These are phyloP conservation scores for Triticum turgidum DNA, from an alignment of 176 grass and related monocot genomes.

Conservation along the genomic window DNA sequence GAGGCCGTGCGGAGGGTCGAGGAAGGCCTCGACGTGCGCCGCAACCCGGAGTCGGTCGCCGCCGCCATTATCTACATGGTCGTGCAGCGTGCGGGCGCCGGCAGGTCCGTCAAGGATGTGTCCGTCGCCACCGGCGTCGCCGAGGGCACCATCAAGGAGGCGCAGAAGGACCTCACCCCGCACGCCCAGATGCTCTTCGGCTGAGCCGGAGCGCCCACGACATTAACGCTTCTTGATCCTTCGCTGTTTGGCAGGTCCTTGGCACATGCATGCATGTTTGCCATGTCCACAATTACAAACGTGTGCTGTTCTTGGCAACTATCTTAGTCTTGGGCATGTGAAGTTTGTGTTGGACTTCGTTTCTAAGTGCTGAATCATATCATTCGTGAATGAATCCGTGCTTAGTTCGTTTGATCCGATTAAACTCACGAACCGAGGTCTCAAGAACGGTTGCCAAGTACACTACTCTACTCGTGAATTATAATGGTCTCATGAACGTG, in stretches of 20 bases:
- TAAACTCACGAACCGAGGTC: conserved; percentile 1
- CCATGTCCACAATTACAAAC: neutral
- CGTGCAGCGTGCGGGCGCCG: conserved; percentile 6
- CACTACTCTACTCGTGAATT: neutral
- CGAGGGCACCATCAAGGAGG: conserved; percentile 45
- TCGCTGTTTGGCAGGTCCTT: neutral
- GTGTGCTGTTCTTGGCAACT: conserved; percentile 8
- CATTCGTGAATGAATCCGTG: conserved; percentile 28
- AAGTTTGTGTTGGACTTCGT: neutral
- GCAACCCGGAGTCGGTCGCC: conserved; percentile 40
- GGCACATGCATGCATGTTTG: neutral
- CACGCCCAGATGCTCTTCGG: conserved; percentile 36
- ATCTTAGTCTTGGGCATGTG: neutral
- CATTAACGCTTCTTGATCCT: neutral
- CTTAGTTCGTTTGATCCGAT: conserved; percentile 20
- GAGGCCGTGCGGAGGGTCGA: conserved; percentile 16
- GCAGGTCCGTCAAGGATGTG: conserved; percentile 34
- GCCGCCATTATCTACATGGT: conserved; percentile 49
- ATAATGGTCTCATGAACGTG: neutral
- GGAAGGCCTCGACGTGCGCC: conserved; percentile 26
- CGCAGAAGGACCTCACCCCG: conserved; percentile 35
- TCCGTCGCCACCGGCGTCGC: conserved; percentile 42
- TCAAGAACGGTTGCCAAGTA: neutral
- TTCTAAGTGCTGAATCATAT: conserved; percentile 14
- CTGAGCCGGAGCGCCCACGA: neutral